A percentile compares a stretch with the other conserved stretches of the same genome.
phyloP scores from a whole-genome alignment of 2,329 filamentous ascomycete genomes.

The Alternaria longipes region DNA sequence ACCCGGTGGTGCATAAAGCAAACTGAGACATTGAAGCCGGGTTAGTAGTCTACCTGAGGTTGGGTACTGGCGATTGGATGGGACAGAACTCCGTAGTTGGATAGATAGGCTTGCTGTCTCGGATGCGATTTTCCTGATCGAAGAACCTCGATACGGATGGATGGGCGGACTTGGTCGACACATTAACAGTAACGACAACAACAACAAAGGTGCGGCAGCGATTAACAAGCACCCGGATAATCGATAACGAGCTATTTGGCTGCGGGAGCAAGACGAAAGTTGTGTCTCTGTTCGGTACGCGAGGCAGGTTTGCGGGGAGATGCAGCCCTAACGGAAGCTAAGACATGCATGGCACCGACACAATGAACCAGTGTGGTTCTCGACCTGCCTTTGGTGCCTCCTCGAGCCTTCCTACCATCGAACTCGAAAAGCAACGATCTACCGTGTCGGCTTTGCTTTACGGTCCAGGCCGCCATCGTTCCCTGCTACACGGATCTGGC shows the following conservation, averaged over 20 bases:
- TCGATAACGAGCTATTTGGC: not conserved
- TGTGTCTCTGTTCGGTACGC: not conserved
- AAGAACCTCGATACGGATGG: not conserved
- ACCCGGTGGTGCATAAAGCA: slow-evolving; percentile 1
- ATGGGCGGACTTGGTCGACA: not conserved
- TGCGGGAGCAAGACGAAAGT: not conserved
- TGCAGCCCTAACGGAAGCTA: slow-evolving; percentile 38
- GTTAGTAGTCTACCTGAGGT: not conserved
- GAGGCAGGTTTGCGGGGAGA: slow-evolving; percentile 29
- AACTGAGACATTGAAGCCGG: not conserved
- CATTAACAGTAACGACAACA: not conserved
- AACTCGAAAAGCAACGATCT: slow-evolving; percentile 28
- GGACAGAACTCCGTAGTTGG: not conserved
- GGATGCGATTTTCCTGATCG: not conserved
- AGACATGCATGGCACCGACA: slow-evolving; percentile 30
- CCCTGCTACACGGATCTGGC: slow-evolving; percentile 29
- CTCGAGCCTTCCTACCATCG: slow-evolving; percentile 30
- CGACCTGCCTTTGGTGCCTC: slow-evolving; percentile 34
- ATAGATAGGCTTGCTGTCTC: not conserved
- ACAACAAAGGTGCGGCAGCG: too few relatives aligned
- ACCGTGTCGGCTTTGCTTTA: slow-evolving; percentile 29
- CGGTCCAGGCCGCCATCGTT: slow-evolving; percentile 31
- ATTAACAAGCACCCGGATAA: not conserved
- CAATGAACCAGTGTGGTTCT: slow-evolving; percentile 21
- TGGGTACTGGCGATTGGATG: slow-evolving; percentile 5